Conservation (phyloP, 2,329 filamentous ascomycete genomes). For the Neopestalotiopsis sp. region DNA sequence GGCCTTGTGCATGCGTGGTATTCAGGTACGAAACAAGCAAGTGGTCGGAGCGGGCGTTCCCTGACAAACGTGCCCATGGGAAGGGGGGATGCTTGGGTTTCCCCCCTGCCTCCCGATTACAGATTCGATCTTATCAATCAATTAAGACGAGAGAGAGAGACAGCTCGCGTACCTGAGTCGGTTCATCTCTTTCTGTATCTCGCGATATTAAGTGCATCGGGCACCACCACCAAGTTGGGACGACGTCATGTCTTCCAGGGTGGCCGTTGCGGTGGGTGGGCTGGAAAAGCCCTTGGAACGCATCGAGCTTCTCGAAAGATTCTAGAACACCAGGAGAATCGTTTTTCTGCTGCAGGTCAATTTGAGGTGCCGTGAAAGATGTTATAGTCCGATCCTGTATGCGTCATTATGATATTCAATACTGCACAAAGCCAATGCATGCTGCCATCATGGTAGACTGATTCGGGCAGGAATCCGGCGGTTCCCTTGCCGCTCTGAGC, state of each 20-base stretch:
- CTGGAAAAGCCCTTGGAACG: neutral
- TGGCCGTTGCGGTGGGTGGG: neutral
- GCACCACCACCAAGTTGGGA: neutral
- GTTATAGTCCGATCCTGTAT: slow-evolving; percentile 6
- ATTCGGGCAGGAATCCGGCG: neutral
- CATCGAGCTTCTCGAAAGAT: slow-evolving; percentile 11
- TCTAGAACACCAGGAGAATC: slow-evolving; percentile 6
- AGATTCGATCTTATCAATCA: slow-evolving; percentile 4
- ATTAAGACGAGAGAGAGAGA: neutral
- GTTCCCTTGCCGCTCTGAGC: neutral
- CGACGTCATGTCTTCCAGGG: neutral
- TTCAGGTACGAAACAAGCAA: slow-evolving; percentile 7
- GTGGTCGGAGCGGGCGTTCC: neutral
- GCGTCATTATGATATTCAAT: neutral
- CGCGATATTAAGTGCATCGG: neutral
- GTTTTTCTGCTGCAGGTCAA: neutral
- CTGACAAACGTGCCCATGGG: neutral
- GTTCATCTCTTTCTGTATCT: neutral
- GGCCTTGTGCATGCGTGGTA: neutral
- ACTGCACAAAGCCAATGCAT: neutral
- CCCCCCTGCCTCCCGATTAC: neutral
- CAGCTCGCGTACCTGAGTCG: neutral
- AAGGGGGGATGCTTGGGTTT: too few relatives aligned
- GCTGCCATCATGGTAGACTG: neutral
- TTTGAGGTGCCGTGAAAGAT: slow-evolving; percentile 1